Base-by-base conservation (phyloP, 192 early-diverging fungal genomes). In the Backusella liffmaniae region DNA sequence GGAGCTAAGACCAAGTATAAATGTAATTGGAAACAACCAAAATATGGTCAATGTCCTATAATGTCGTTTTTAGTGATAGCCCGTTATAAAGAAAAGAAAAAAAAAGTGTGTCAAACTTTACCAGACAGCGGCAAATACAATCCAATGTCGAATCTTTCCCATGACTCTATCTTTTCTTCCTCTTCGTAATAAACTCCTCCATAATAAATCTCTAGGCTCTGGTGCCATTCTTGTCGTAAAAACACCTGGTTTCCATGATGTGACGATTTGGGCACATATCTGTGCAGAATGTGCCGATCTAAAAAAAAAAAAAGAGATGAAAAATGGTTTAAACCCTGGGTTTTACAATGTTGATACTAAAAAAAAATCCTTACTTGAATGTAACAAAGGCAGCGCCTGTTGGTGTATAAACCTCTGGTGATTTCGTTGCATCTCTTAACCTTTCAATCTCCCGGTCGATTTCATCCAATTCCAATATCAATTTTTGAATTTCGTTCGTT, bases 131-230 rank as follows among this genome's bases (percentile, higher is more conserved):
- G n/a, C 56, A 75, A 82, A 79, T 5, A 81, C 82, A 66, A 74
- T 79, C 83, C 85, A 89, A 4, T 85, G 79, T 37, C 87, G 78
- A 39, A 87, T 59, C 34, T 82, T 84, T 3, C 86, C 87, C 2
- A 88, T 66, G 6, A 89, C 5, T 26, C 78, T 79, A 23, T 89
- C 78, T 16, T 80, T 71, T 18, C 85, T 75, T 15, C 84, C 81
- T 39, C 83, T 80, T 2, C 83, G 79, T 41, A 89, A 82, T 69
- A 91, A 75, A 66, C 85, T 85, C 23, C 83, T 74, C 90, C 90
- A 91, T 6, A 90, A 69, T 3, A 91, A 75, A 73, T 91, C 90
- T 69, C 90, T 77, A 15, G 90, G 90, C 42, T 91, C 90, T 15
- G 90, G 90, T 9, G 89, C 89, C 73, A 86, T 71, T 32, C 67